Evolutionary conservation across 352 stramenopile genomes (phyloP).

Genomic region (Pythium monospermum): DNA sequence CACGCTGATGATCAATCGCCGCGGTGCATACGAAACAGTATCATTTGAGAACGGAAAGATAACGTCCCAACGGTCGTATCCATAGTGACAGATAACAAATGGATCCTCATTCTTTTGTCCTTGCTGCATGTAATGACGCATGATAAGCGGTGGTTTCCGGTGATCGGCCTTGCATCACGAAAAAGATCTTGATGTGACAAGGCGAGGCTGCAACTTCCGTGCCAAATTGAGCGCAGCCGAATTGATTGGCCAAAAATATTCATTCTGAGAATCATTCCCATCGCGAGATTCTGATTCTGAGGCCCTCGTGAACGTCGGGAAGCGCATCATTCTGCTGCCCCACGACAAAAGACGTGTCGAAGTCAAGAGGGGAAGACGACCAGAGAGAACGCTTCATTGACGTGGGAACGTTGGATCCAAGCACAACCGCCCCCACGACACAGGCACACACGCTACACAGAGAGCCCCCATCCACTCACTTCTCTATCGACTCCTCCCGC

Average conservation of each 20-base stretch:
- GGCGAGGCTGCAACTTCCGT: constrained; percentile 9
- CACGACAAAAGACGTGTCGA: background rate
- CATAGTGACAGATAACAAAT: no score
- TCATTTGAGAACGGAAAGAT: background rate
- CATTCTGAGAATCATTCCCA: background rate
- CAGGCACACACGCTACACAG: background rate
- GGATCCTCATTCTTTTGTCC: no score
- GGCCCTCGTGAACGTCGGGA: constrained; percentile 8
- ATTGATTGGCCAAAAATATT: constrained; percentile 11
- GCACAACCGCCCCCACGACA: background rate
- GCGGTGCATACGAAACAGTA: background rate
- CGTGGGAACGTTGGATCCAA: no score
- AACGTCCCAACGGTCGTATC: no score
- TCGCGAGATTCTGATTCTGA: constrained; percentile 18
- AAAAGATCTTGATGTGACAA: constrained; percentile 13
- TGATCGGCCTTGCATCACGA: background rate
- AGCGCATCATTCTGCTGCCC: constrained; percentile 21
- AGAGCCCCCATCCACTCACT: background rate
- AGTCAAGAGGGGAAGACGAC: background rate
- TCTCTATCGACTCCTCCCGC: background rate
- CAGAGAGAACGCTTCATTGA: background rate
- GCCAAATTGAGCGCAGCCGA: constrained; percentile 5
- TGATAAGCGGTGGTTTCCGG: background rate
- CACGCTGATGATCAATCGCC: background rate
- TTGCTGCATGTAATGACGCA: background rate